Evolutionary conservation across 1,284 basidiomycete species (phyloP).

Genomic region (Cerioporus squamosus): DNA sequence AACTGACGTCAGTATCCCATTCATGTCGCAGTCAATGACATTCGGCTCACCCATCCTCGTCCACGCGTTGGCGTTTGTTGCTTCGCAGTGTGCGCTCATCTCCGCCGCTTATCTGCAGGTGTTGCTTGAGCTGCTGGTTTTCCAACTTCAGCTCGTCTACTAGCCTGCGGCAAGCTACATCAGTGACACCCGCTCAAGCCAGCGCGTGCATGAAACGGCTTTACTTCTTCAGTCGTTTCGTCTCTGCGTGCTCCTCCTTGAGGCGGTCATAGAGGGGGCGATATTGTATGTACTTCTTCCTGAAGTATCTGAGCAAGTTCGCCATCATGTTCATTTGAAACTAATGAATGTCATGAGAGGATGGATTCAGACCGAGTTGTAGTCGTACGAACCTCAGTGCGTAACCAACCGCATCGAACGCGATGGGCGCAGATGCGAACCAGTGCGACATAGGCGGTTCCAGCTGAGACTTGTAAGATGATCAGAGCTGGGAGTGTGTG

Average conservation of each 20-base stretch:
- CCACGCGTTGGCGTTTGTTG: conserved; percentile 63
- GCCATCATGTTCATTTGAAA: conserved; percentile 81
- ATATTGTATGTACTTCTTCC: conserved; percentile 55
- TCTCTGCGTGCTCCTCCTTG: conserved; percentile 44
- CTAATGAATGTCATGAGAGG: conserved; percentile 41
- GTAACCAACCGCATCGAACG: conserved; percentile 64
- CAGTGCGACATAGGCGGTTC: conserved; percentile 78
- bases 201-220: background rate
- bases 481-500: background rate
- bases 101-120: conserved; percentile 38
- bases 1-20: background rate
- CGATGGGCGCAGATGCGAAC: conserved; percentile 67
- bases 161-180: conserved; percentile 1
- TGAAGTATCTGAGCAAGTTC: conserved; percentile 64
- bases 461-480: conserved; percentile 50
- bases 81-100: conserved; percentile 43
- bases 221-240: conserved; percentile 58
- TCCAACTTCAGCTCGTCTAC: conserved; percentile 56
- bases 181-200: background rate
- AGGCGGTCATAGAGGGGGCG: conserved; percentile 52
- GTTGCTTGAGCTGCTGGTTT: conserved; percentile 51
- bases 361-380: background rate
- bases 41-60: conserved; percentile 48
- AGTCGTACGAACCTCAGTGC: conserved; percentile 68
- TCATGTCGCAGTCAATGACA: background rate